Evolutionary conservation across 2,329 filamentous ascomycete species (phyloP).

Genomic region (Fusarium nanum): DNA sequence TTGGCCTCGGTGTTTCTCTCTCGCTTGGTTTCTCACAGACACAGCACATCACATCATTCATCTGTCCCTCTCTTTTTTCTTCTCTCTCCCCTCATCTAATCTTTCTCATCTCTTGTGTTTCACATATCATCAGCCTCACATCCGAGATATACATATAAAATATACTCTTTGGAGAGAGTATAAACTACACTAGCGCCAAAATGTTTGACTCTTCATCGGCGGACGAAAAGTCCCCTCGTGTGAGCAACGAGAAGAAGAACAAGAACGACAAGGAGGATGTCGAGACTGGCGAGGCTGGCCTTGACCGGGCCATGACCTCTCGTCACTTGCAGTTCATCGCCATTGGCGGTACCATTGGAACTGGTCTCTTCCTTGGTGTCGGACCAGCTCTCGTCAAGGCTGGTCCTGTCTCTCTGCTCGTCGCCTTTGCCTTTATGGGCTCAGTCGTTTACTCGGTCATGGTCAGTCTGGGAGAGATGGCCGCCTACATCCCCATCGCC

Average conservation of each 20-base stretch:
- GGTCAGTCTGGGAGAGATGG: slow-evolving; percentile 77
- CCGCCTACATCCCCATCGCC: slow-evolving; percentile 79
- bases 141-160: neutral
- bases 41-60: slow-evolving; percentile 1
- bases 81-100: slow-evolving; percentile 7
- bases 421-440: slow-evolving; percentile 77
- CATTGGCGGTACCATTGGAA: slow-evolving; percentile 74
- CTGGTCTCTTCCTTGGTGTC: slow-evolving; percentile 77
- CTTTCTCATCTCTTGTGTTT: neutral
- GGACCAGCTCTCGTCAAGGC: slow-evolving; percentile 71
- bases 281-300: slow-evolving; percentile 52
- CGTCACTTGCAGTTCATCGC: slow-evolving; percentile 64
- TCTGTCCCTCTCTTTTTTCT: neutral
- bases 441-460: slow-evolving; percentile 81
- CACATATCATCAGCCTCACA: slow-evolving; percentile 12
- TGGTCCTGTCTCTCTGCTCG: slow-evolving; percentile 73
- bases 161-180: neutral
- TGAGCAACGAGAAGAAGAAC: slow-evolving; percentile 46
- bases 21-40: slow-evolving; percentile 10
- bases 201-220: slow-evolving; percentile 43
- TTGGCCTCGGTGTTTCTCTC: slow-evolving; percentile 31
- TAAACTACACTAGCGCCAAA: neutral
- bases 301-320: slow-evolving; percentile 53
- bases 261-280: slow-evolving; percentile 48
- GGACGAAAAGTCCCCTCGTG: slow-evolving; percentile 47